Percentiles rank a stretch among this genome's conserved stretches.
These are phyloP conservation scores for Penstemon barbatus DNA, from an alignment of 257 asterid genomes.

Conservation along the genomic window DNA sequence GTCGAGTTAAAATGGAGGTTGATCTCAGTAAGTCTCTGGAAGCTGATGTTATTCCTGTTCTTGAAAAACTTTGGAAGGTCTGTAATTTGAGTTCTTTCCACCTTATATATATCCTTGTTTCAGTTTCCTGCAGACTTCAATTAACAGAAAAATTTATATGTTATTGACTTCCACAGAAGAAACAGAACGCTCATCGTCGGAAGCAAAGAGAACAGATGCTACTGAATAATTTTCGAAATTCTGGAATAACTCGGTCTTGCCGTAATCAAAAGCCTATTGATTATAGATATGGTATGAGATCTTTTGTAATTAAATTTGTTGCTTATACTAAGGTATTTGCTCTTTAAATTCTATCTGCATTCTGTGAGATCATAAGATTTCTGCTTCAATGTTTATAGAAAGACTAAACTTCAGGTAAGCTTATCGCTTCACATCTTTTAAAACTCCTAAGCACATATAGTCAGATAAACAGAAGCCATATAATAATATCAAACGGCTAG, in stretches of 20 bases:
- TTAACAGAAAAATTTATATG: slow-evolving; percentile 16
- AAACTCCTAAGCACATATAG: not conserved
- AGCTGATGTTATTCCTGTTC: slow-evolving; percentile 60
- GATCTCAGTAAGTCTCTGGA: slow-evolving; percentile 54
- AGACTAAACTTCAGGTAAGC: slow-evolving; percentile 13
- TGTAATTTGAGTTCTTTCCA: slow-evolving; percentile 27
- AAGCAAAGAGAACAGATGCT: slow-evolving; percentile 44
- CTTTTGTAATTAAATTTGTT: not conserved
- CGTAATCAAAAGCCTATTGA: slow-evolving; percentile 56
- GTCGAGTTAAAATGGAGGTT: slow-evolving; percentile 61
- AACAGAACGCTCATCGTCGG: slow-evolving; percentile 46
- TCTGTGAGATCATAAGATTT: slow-evolving; percentile 11
- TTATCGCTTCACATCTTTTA: slow-evolving; percentile 11
- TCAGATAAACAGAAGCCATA: slow-evolving; percentile 2
- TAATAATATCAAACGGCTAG: not conserved
- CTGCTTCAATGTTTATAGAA: not conserved
- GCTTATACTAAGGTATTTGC: not conserved
- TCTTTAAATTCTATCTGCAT: not conserved
- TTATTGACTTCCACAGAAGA: slow-evolving; percentile 61
- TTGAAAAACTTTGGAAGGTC: slow-evolving; percentile 76
- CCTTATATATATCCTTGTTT: slow-evolving; percentile 2
- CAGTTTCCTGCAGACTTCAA: slow-evolving; percentile 22
- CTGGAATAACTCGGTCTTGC: slow-evolving; percentile 56
- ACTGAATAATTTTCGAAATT: slow-evolving; percentile 37
- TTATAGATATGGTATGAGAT: slow-evolving; percentile 66